Evolutionary conservation across 805 yeast genomes (phyloP).

Genomic region (Ogataea pilisensis): DNA sequence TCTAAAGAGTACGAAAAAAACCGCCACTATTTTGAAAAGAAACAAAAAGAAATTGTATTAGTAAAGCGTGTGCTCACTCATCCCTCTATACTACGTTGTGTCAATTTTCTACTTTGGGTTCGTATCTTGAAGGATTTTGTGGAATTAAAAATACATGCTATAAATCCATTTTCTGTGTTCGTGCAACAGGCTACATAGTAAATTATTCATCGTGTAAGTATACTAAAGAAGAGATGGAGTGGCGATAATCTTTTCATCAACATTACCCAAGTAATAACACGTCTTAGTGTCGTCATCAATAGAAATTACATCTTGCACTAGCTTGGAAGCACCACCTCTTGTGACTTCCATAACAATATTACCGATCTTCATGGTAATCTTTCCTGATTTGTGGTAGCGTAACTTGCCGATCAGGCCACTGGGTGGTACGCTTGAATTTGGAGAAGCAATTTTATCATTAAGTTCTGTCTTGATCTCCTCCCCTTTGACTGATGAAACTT

Average conservation of each 20-base stretch:
- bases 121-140: no score
- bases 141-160: not conserved
- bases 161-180: no score
- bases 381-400: constrained; percentile 81
- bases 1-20: not conserved
- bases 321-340: constrained; percentile 63
- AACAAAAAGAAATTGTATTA: no score
- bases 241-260: constrained; percentile 53
- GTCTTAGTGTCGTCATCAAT: constrained; percentile 35
- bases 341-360: constrained; percentile 62
- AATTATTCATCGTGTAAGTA: not conserved
- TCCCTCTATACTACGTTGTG: no score
- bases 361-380: constrained; percentile 69
- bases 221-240: constrained; percentile 42
- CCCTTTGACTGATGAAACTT: constrained; percentile 5
- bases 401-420: constrained; percentile 70
- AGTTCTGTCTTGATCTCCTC: constrained; percentile 6
- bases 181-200: no score
- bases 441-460: not conserved
- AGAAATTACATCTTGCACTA: constrained; percentile 67
- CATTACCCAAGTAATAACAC: constrained; percentile 49
- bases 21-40: not conserved
- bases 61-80: no score
- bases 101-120: no score
- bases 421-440: not conserved